Evolutionary conservation across 768 basidiomycete genomes (phyloP), one percentile per base, ranked within the genome.

Genomic region (Sporobolomyces pararoseus): DNA sequence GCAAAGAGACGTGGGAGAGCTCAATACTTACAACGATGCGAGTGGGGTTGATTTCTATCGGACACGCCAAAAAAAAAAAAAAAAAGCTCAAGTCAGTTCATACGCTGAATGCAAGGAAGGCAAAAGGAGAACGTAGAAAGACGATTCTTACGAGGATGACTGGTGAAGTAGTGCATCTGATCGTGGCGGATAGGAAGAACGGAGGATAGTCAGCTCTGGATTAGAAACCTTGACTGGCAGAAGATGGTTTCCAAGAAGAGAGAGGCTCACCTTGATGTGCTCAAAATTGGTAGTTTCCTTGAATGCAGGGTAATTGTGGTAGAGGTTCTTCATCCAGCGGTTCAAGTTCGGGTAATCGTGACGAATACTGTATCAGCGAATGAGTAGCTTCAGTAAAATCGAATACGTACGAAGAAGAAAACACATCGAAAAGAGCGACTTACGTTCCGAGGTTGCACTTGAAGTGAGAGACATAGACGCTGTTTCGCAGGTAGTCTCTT

Each of bases 231-330:
- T n/a, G n/a, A n/a, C n/a, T n/a, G n/a, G n/a, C n/a, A n/a, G n/a
- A n/a, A n/a, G n/a, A n/a, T n/a, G n/a, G n/a, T n/a, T n/a, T 25
- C 29, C 23, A 49, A 25, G 61, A 34, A 44, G 19, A 31, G 91
- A 87, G 6, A 95, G 86, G 74, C 94, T 59, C 42, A 83, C 85
- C 80, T 89, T 89, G 82, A 90, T 89, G 80, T 96, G 94, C 21
- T 89, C 85, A 77, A 97, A 97, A 77, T 93, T 83, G 46, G 93
- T 94, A 23, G 88, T 86, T 9, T 86, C 84, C 79, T 87, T 86
- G 86, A 99, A 98, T 7, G 91, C 91, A 1, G 87, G 80, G 75
- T 88, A 82, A 70, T 88, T 89, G 93, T 92, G 97, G 83, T 99
- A 98, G 25, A 97, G 81, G 77, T 86, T 87, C 37, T 87, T 88